These are phyloP conservation scores for Nothophoma quercina DNA, from an alignment of 2,329 filamentous ascomycete genomes.

Conservation along the genomic window DNA sequence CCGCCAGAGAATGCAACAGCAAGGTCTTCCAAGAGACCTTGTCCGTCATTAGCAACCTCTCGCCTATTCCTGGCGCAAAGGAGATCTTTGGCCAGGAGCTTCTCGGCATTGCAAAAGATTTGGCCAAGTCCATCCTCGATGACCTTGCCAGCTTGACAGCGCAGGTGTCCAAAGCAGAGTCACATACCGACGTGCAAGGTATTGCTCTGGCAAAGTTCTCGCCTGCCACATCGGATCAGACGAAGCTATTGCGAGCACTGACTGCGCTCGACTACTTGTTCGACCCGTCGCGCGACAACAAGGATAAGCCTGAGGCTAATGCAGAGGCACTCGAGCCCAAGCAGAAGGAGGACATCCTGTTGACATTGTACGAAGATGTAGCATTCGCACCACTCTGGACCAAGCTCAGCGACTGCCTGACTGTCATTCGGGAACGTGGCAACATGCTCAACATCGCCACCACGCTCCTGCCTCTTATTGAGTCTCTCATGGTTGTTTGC, in stretches of 20 bases:
- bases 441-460: constrained; percentile 98
- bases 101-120: constrained; percentile 81
- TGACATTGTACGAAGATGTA: constrained; percentile 86
- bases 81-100: constrained; percentile 92
- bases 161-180: constrained; percentile 85
- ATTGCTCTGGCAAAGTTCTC: constrained; percentile 95
- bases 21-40: constrained; percentile 98
- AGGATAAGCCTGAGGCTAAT: constrained; percentile 53
- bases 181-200: constrained; percentile 93
- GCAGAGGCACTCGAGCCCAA: constrained; percentile 63
- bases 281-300: constrained; percentile 74
- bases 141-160: constrained; percentile 86
- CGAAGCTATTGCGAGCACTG: constrained; percentile 89
- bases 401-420: constrained; percentile 87
- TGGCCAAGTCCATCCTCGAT: constrained; percentile 83
- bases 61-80: constrained; percentile 88
- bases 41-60: constrained; percentile 98
- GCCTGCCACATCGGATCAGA: constrained; percentile 92
- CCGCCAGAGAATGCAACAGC: constrained; percentile 93
- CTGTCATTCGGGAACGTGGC: constrained; percentile 86
- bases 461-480: constrained; percentile 91
- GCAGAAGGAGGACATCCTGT: constrained; percentile 84
- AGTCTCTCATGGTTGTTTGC: constrained; percentile 98
- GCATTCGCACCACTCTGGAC: constrained; percentile 93
- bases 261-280: constrained; percentile 97